These are phyloP conservation scores for Saccharomycopsis amapae DNA, from an alignment of 805 yeast genomes.

Conservation along the genomic window DNA sequence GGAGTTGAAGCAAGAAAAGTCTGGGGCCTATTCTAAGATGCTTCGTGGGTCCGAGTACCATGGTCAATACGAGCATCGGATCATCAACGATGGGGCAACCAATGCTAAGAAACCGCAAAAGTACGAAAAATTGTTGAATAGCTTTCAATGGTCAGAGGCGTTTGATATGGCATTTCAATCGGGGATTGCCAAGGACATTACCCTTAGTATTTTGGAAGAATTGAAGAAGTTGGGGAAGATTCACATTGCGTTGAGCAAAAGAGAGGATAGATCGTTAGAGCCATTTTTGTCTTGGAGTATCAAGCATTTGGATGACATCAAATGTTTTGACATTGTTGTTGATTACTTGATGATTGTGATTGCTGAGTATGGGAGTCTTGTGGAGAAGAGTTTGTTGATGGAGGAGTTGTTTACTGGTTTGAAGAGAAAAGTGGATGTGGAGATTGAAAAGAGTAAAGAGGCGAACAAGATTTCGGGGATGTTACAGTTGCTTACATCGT, in stretches of 20 bases:
- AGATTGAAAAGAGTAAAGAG: constrained; percentile 73
- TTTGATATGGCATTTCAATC: constrained; percentile 76
- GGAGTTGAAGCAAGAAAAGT: constrained; percentile 31
- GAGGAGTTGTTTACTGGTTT: constrained; percentile 64
- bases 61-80: constrained; percentile 79
- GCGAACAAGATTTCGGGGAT: constrained; percentile 89
- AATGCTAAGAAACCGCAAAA: constrained; percentile 56
- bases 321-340: constrained; percentile 55
- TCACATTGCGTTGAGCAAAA: constrained; percentile 65
- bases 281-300: constrained; percentile 83
- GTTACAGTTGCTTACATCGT: constrained; percentile 67
- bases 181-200: constrained; percentile 73
- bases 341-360: constrained; percentile 62
- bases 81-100: constrained; percentile 51
- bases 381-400: constrained; percentile 69
- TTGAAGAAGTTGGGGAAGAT: constrained; percentile 85
- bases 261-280: constrained; percentile 81
- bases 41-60: constrained; percentile 85
- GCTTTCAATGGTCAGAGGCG: constrained; percentile 91
- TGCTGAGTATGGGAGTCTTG: constrained; percentile 68
- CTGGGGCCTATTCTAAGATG: constrained; percentile 69
- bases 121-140: constrained; percentile 77
- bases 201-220: constrained; percentile 79
- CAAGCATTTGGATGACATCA: constrained; percentile 70
- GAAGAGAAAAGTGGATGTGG: constrained; percentile 53